Evolutionary conservation across 2,329 filamentous ascomycete species (phyloP), one percentile per base, ranked within the genome.

Genomic region (Pezicula carpinea): DNA sequence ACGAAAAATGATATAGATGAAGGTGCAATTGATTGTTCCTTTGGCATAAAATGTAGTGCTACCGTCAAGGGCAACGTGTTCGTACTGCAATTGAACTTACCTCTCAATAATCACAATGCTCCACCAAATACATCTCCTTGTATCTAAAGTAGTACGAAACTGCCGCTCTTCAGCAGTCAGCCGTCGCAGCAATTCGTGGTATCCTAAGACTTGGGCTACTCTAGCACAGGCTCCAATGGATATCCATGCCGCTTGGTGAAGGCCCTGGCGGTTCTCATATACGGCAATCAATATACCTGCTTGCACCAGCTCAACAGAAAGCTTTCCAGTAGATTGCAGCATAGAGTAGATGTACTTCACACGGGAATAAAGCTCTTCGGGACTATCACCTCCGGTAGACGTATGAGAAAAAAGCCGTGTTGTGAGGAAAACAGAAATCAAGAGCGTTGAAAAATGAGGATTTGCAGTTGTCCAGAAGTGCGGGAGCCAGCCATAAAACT

Each of bases 121-220:
- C 52, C 54, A 56, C 52, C 52, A 56, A n/a, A 54, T 23, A 42
- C 44, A 45, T 21, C 50, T 48, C 14, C 35, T 46, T 14, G 33
- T 44, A 19, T 53, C 52, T 6, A 50, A 39, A 2, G 26, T 26
- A 2, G 8, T 23, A 29, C 8, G 26, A 29, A 11, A 4, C 13
- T 6, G 6, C 10, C 26, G 26, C 26, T 29, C n/a, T 6, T 39
- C 38, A 19, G 11, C 2, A 5, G n/a, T 39, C 14, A 22, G 3
- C 18, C 8, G 10, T 39, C 14, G 38, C 10, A 29, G 26, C 6
- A 29, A 29, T 39, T 22, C 38, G 8, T 39, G 14, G 19, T 21
- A 21, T 7, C 38, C 38, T 21, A 39, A 7, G 19, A 39, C 22
- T 22, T 39, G n/a, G 14, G 38, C 38, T 22, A 39, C 22, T 39